Base-by-base conservation (phyloP, 2,329 filamentous ascomycete species). In the Chaetoscypha palmicola region DNA sequence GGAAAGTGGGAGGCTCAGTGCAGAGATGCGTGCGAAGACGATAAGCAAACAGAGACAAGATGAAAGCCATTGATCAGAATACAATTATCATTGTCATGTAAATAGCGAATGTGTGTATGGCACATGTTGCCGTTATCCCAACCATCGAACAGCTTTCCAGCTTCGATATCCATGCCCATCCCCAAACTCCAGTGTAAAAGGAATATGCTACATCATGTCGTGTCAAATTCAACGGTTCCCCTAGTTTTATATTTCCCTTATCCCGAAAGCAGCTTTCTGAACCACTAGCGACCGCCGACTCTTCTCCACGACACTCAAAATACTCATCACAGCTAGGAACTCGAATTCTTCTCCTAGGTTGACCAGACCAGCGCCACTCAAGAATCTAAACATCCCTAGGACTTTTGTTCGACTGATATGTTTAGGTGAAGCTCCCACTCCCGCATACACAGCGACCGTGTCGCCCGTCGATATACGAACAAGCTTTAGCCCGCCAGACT, bases 371-470 rank as follows among this genome's bases (percentile, higher is more conserved):
- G 47, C 48, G 1, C 50, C 53, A 16, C 33, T 48, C 38, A 53
- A 21, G 17, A 53, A 51, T 14, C 54, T 36, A 32, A 55, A 55
- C 51, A 57, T 57, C 2, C 52, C 52, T 10, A 54, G 19, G 14
- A 55, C 47, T 11, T 37, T 26, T n/a, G 41, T 52, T 23, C 24
- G 39, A 16, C 30, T 52, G n/a, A 20, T 37, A 32, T 34, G 41
- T 17, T 21, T 52, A n/a, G 37, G 20, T 24, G 31, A 48, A 26
- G 23, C 41, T 33, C 51, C 49, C 12, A 57, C 24, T 0, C 56
- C 56, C 3, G 51, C 54, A 47, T 56, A 58, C n/a, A 58, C 56
- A 5, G 55, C 56, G 1, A 58, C 47, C 8, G 50, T 52, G 24
- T 57, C 56, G 2, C 52, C 52, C 1, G 51, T 58, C 12, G 43